Percentiles rank a stretch among this genome's conserved stretches.
These are phyloP conservation scores for Saccharomyces uvarum DNA, from an alignment of 1,139 yeast species.

Conservation along the genomic window DNA sequence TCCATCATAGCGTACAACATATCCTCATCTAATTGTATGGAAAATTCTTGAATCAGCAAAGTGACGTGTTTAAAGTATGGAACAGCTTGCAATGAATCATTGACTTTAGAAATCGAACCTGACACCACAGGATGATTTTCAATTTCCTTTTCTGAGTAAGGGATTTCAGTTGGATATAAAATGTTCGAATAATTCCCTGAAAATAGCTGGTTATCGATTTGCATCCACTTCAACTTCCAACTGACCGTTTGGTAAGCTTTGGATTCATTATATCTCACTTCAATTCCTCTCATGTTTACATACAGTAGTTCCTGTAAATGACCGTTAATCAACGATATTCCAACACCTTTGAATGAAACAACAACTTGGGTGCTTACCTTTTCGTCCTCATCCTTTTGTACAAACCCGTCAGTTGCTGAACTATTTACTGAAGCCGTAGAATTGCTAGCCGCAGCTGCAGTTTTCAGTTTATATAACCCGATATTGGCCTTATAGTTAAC, in stretches of 20 bases:
- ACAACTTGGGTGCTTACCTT: slow-evolving; percentile 55
- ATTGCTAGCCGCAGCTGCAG: slow-evolving; percentile 9
- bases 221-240: slow-evolving; percentile 85
- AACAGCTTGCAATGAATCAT: slow-evolving; percentile 87
- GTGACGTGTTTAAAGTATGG: slow-evolving; percentile 88
- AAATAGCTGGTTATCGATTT: slow-evolving; percentile 82
- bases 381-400: slow-evolving; percentile 59
- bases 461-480: slow-evolving; percentile 55
- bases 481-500: slow-evolving; percentile 73
- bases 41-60: slow-evolving; percentile 76
- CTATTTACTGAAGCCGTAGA: slow-evolving; percentile 31
- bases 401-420: slow-evolving; percentile 46
- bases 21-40: slow-evolving; percentile 90
- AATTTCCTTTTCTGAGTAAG: slow-evolving; percentile 77
- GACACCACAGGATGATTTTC: slow-evolving; percentile 86
- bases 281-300: slow-evolving; percentile 71
- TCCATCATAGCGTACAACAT: slow-evolving; percentile 78
- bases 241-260: slow-evolving; percentile 76
- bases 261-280: slow-evolving; percentile 73
- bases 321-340: slow-evolving; percentile 73
- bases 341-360: slow-evolving; percentile 76
- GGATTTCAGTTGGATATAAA: slow-evolving; percentile 85
- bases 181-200: slow-evolving; percentile 87
- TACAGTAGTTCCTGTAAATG: slow-evolving; percentile 74
- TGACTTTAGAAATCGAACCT: slow-evolving; percentile 72